Base-by-base conservation (phyloP, 257 asterid species). In the Rubia yunnanensis region DNA sequence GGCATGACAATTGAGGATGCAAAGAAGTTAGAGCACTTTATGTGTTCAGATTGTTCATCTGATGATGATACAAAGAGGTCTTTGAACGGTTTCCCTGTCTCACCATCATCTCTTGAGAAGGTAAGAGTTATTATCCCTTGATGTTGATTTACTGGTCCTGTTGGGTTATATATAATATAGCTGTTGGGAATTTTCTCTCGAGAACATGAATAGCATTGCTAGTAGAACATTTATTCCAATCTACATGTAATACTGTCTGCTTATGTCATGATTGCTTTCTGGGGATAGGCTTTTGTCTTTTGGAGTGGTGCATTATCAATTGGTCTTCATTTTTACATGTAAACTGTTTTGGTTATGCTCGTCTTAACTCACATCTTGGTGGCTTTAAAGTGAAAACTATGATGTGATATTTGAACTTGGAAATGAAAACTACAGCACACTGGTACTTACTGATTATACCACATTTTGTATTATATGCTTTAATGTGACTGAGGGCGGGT, bases 1-100 rank as follows among this genome's bases (percentile, higher is more conserved):
- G 89, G 95, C 38, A 84, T 84, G 96, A 71, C 85, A 67, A 85
- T 83, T 67, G 95, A 85, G 75, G 95, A 82, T 67, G 90, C 90
- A 22, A 89, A 86, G 78, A 89, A 86, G 68, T 76, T 89, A 83
- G 96, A 89, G 10, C 86, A 74, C 61, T 89, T 86, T 82, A 26
- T 89, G 82, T 89, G 97, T 78, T 76, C 89, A 48, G 95, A 85
- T 69, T 89, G 97, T 76, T 73, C 94, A 53, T 85, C 92, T 0
- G 94, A 89, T n/a, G 95, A 87, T 52, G 95, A 82, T 39, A 72
- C 80, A 41, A 89, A 79, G 70, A 84, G 82, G 80, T 77, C 94
- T 65, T 63, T 83, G 83, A 82, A 82, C 81, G 71, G 89, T 8
- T 83, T 81, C 65, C 92, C 84, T 54, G 84, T 61, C 59, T 86